Evolutionary conservation across 1,139 yeast genomes (phyloP).

Genomic region (Yamadazyma dendronema): DNA sequence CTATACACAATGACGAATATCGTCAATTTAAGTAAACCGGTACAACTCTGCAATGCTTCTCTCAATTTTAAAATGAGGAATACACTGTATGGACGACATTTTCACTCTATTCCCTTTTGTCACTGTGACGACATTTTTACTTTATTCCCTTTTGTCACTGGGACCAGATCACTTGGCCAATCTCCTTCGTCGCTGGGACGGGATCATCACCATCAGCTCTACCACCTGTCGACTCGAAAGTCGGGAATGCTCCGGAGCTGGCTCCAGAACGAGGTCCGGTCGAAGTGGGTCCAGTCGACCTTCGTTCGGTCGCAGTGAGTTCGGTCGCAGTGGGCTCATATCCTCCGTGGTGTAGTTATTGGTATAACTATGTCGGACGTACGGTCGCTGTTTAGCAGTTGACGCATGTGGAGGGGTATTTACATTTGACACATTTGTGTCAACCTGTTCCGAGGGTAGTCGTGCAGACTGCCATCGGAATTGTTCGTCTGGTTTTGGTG

Average conservation of each 20-base stretch:
- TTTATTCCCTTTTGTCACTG: too few relatives aligned
- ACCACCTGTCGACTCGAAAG: not conserved
- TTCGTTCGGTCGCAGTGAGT: too few relatives aligned
- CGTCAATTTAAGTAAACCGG: too few relatives aligned
- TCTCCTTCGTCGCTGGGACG: constrained; percentile 6
- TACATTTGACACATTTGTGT: not conserved
- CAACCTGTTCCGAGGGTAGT: not conserved
- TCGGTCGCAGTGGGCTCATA: not conserved
- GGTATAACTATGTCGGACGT: not conserved
- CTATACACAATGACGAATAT: too few relatives aligned
- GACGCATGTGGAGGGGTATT: not conserved
- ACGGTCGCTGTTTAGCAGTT: not conserved
- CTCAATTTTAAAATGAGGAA: not conserved
- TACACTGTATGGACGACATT: too few relatives aligned
- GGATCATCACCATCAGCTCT: not conserved
- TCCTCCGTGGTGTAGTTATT: not conserved
- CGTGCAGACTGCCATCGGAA: too few relatives aligned
- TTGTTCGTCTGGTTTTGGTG: not conserved
- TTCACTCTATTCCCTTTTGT: too few relatives aligned
- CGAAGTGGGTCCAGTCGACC: not conserved
- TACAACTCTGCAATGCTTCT: not conserved
- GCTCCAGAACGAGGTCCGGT: too few relatives aligned
- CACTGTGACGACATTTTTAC: too few relatives aligned
- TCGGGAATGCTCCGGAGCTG: too few relatives aligned
- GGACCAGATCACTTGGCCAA: not conserved